Evolutionary conservation across 345 rosid species (phyloP).

Genomic region (Citropsis articulata): DNA sequence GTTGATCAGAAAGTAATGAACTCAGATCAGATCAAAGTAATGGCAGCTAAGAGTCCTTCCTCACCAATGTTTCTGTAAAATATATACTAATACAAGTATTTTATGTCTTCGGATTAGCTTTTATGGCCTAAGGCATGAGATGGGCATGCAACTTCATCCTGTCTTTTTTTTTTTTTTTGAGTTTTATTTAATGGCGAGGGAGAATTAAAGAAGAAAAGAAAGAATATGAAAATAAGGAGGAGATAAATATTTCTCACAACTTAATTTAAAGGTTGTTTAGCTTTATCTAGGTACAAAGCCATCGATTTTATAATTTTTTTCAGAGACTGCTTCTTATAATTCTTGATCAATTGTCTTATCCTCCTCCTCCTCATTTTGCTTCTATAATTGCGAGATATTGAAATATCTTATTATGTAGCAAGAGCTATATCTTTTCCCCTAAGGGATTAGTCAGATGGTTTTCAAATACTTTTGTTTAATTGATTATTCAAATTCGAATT

Average conservation of each 20-base stretch:
- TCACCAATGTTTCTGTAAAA: constrained; percentile 9
- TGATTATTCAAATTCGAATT: too few relatives aligned
- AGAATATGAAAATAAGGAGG: neutral
- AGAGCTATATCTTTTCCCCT: too few relatives aligned
- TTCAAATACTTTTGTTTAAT: too few relatives aligned
- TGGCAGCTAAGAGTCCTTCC: constrained; percentile 17
- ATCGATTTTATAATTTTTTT: neutral
- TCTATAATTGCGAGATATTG: too few relatives aligned
- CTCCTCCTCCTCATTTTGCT: too few relatives aligned
- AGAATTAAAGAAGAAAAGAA: neutral
- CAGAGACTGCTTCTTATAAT: neutral
- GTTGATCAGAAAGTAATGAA: constrained; percentile 26
- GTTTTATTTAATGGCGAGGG: too few relatives aligned
- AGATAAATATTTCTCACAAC: neutral
- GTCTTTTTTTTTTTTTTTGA: neutral
- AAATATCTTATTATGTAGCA: too few relatives aligned
- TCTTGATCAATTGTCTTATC: too few relatives aligned
- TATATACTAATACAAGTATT: neutral
- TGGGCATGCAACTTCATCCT: neutral
- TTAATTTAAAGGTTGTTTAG: neutral
- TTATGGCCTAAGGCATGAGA: neutral
- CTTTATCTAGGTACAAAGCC: neutral
- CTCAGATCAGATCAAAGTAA: constrained; percentile 38
- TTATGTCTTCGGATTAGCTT: neutral
- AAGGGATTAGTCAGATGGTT: too few relatives aligned